Evolutionary conservation across 2,329 filamentous ascomycete genomes (phyloP), one percentile per base, ranked within the genome.

Genomic region (Westerdykella aurantiaca): DNA sequence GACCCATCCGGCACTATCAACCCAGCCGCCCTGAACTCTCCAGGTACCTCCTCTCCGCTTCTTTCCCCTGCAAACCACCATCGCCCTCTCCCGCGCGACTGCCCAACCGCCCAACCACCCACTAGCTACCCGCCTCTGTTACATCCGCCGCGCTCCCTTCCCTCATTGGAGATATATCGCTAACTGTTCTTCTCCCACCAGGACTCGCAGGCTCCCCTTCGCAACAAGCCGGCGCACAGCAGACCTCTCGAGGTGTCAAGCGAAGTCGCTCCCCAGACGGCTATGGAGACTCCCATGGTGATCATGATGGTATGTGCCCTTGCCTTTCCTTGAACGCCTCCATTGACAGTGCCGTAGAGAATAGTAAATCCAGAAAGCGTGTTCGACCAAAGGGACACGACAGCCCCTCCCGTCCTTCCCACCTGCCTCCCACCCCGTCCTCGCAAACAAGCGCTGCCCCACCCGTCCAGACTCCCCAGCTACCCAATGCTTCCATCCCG

Each of bases 311-410:
- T 67, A 51, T 34, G 57, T 58, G 11, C 22, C 34, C 31, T 34
- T 14, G 38, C n/a, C 34, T 42, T 34, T 22, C 5, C 23, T 31
- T 34, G 17, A 16, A 10, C 37, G n/a, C 12, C 37, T 14, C 22
- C 44, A 46, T 52, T 60, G 47, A 56, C 44, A 40, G 14, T 38
- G 25, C 7, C 41, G 39, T 53, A 62, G 65, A 65, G 42, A 58
- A 60, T 21, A 52, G 52, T 38, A 67, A 67, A 48, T 64, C 63
- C 38, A 55, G 66, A 53, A 70, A 69, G 51, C 66, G 67, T 51
- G 77, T 75, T 58, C 78, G 79, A 69, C 76, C 77, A 52, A 82
- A 69, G 85, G 84, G 72, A 41, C 51, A 12, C 64, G 81, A 84
- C 58, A 78, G 76, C 58, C 73, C 81, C 52, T 56, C 48, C 42